These are phyloP conservation scores for Tylopilus felleus DNA, from an alignment of 768 basidiomycete species.

Conservation along the genomic window DNA sequence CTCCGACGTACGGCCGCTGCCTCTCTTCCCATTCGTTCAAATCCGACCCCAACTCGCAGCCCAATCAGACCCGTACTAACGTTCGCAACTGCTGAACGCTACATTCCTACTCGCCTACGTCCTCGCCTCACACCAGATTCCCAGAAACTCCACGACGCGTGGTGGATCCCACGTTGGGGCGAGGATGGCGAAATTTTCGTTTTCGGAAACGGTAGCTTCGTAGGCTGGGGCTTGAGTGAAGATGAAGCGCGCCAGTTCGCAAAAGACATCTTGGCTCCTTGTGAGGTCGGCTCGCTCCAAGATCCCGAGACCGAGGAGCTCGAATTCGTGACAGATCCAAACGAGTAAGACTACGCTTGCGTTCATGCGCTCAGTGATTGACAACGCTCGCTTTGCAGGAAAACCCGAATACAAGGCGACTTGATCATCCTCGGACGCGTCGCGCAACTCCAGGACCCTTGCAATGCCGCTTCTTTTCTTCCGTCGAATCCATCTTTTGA, in stretches of 20 bases:
- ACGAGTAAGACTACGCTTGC: conserved; percentile 54
- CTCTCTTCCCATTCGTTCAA: conserved; percentile 81
- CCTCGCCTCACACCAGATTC: conserved; percentile 51
- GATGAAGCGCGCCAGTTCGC: conserved; percentile 69
- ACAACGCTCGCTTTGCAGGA: conserved; percentile 39
- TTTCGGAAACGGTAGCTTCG: conserved; percentile 84
- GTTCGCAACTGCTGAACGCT: conserved; percentile 80
- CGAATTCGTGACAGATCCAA: conserved; percentile 89
- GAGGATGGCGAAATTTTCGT: conserved; percentile 81
- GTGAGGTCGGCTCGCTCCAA: conserved; percentile 61
- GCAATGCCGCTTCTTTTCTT: conserved; percentile 42
- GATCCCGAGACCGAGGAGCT: conserved; percentile 85
- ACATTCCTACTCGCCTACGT: conserved; percentile 63
- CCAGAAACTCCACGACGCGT: conserved; percentile 67
- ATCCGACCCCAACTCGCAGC: conserved; percentile 81
- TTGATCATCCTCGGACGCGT: conserved; percentile 82
- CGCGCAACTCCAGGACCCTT: conserved; percentile 53
- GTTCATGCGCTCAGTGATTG: conserved; percentile 4
- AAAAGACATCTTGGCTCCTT: conserved; percentile 53
- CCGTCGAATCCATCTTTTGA: conserved; percentile 57
- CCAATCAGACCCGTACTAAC: conserved; percentile 77
- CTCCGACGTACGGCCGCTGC: conserved; percentile 80
- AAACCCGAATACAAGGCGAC: conserved; percentile 87
- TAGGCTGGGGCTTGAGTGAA: conserved; percentile 86
- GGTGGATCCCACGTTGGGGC: conserved; percentile 77